Conservation (phyloP, 169 alveolate species). For the Eimeria praecox region DNA sequence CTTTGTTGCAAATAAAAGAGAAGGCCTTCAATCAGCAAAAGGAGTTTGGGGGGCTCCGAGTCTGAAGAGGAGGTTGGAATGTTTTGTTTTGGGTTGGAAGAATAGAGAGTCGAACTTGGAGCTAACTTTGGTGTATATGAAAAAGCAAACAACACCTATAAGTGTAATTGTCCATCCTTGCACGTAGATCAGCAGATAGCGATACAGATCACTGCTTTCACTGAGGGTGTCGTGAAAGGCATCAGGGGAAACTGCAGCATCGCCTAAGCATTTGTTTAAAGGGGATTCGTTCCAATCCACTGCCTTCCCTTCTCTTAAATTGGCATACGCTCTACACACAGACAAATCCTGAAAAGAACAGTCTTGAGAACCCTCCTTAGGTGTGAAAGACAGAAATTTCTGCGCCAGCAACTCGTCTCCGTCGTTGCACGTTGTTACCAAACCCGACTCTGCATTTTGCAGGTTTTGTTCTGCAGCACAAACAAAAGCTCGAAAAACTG, state of each 20-base stretch:
- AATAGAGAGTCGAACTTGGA: slow-evolving; percentile 76
- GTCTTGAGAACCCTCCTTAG: background rate
- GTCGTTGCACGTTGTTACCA: slow-evolving; percentile 69
- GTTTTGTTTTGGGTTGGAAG: slow-evolving; percentile 65
- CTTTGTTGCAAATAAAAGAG: background rate
- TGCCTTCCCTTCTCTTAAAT: slow-evolving; percentile 20
- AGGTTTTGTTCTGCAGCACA: slow-evolving; percentile 2
- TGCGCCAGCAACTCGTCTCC: slow-evolving; percentile 44
- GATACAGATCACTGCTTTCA: slow-evolving; percentile 70
- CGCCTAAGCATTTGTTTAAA: slow-evolving; percentile 26
- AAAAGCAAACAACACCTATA: background rate
- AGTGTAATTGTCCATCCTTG: slow-evolving; percentile 60
- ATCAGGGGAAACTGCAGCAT: slow-evolving; percentile 1
- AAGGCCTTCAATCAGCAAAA: background rate
- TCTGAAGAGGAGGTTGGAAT: slow-evolving; percentile 45
- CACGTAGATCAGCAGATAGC: slow-evolving; percentile 65
- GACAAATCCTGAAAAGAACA: slow-evolving; percentile 53
- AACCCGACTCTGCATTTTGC: slow-evolving; percentile 1
- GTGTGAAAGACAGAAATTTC: slow-evolving; percentile 62
- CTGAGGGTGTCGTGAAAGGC: slow-evolving; percentile 40
- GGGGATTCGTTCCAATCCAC: slow-evolving; percentile 32
- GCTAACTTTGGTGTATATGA: slow-evolving; percentile 52
- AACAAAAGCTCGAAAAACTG: background rate
- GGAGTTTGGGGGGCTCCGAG: slow-evolving; percentile 74
- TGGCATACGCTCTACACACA: slow-evolving; percentile 57